Percentiles rank a stretch among this genome's conserved stretches.
Evolutionary conservation across 768 basidiomycete species (phyloP).

Genomic region (Boletus sensibilis): DNA sequence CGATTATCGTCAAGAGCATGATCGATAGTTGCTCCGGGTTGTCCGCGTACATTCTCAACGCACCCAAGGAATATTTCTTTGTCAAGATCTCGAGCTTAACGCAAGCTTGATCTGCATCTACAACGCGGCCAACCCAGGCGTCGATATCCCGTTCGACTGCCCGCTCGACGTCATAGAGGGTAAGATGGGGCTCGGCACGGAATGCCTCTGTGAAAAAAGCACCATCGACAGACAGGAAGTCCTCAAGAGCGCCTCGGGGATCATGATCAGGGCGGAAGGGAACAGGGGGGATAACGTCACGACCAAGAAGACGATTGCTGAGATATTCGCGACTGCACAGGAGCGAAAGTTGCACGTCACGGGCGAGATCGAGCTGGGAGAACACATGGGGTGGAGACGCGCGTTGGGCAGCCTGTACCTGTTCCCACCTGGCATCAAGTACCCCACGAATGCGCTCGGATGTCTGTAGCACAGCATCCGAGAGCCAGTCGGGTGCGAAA

Average conservation of each 20-base stretch:
- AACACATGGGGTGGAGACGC: constrained; percentile 6
- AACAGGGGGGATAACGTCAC: not conserved
- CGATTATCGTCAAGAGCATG: constrained; percentile 45
- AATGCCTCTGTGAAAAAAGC: constrained; percentile 17
- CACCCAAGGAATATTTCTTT: constrained; percentile 25
- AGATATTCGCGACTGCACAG: constrained; percentile 30
- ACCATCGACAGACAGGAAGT: constrained; percentile 16
- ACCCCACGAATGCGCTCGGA: constrained; percentile 39
- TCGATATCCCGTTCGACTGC: constrained; percentile 32
- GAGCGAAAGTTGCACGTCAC: constrained; percentile 38
- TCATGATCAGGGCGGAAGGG: constrained; percentile 1
- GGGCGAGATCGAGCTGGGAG: constrained; percentile 23
- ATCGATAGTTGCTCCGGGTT: constrained; percentile 39
- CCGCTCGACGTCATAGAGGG: constrained; percentile 40
- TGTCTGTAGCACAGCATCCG: constrained; percentile 36
- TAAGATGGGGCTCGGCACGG: constrained; percentile 5
- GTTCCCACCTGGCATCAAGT: constrained; percentile 37
- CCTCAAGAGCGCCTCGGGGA: constrained; percentile 12
- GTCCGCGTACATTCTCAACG: constrained; percentile 27
- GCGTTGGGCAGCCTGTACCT: constrained; percentile 26
- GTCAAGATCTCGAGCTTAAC: constrained; percentile 28
- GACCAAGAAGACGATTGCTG: constrained; percentile 8
- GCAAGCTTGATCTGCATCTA: constrained; percentile 24
- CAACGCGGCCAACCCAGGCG: constrained; percentile 31
- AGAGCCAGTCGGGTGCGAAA: constrained; percentile 34